Conservation (phyloP, 495 filamentous ascomycete genomes). For the Hypomontagnella submonticulosa region DNA sequence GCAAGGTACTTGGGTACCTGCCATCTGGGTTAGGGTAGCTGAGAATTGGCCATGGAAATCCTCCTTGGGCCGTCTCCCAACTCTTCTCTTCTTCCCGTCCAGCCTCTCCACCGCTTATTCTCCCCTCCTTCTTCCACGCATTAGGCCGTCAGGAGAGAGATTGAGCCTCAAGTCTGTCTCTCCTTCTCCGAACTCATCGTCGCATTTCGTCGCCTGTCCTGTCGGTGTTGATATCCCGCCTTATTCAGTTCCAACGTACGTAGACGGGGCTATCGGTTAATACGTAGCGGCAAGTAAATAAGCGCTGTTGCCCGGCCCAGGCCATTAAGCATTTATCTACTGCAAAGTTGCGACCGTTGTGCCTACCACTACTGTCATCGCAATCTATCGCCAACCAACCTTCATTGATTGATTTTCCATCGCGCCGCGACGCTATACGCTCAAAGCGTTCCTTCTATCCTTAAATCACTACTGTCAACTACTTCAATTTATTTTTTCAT, state of each 20-base stretch:
- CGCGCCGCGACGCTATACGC: neutral
- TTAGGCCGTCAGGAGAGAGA: constrained; percentile 21
- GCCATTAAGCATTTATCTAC: constrained; percentile 10
- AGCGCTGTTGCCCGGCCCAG: constrained; percentile 23
- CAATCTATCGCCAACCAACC: neutral
- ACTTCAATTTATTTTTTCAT: constrained; percentile 11
- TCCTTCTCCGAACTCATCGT: constrained; percentile 13
- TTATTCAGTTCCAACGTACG: constrained; percentile 10
- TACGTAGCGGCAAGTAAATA: constrained; percentile 33
- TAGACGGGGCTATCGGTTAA: constrained; percentile 22
- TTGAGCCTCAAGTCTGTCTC: constrained; percentile 26
- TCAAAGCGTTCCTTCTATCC: neutral
- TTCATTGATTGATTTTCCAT: neutral
- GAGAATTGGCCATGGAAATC: constrained; percentile 48
- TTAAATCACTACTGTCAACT: neutral
- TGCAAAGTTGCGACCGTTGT: constrained; percentile 31
- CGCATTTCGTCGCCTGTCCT: neutral
- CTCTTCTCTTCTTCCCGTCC: constrained; percentile 50
- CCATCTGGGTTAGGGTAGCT: constrained; percentile 52
- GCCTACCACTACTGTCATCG: neutral
- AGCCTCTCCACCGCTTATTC: constrained; percentile 49
- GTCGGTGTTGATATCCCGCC: constrained; percentile 6
- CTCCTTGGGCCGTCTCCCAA: constrained; percentile 49
- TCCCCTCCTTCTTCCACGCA: constrained; percentile 35
- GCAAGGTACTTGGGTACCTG: neutral